Conservation (phyloP, 2,329 filamentous ascomycete species). For the Aureobasidium sp. region DNA sequence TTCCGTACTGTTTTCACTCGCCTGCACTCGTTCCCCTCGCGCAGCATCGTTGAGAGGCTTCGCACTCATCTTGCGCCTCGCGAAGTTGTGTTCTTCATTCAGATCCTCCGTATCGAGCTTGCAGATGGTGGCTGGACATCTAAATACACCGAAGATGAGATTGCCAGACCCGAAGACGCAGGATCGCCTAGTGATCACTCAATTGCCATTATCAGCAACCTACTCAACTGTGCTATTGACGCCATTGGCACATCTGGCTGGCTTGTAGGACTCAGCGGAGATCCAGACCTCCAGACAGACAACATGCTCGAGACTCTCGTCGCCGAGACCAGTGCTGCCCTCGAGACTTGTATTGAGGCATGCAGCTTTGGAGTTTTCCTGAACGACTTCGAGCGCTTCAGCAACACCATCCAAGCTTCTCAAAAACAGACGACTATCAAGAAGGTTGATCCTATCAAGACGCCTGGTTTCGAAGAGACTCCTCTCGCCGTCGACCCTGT, state of each 20-base stretch:
- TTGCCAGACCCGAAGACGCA: conserved; percentile 31
- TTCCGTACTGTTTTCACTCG: conserved; percentile 61
- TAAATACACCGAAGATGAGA: conserved; percentile 53
- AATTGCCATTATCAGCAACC: conserved; percentile 60
- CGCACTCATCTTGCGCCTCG: conserved; percentile 55
- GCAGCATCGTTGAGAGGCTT: conserved; percentile 53
- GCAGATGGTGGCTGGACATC: conserved; percentile 68
- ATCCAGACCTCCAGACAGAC: conserved; percentile 46
- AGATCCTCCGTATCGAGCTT: conserved; percentile 63
- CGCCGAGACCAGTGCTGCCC: conserved; percentile 59
- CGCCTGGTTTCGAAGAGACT: conserved; percentile 40
- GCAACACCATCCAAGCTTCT: conserved; percentile 7
- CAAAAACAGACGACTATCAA: conserved; percentile 23
- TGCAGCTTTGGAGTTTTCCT: conserved; percentile 56
- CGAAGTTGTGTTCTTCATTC: conserved; percentile 63
- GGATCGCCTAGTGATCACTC: conserved; percentile 54
- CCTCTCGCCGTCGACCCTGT: conserved; percentile 37
- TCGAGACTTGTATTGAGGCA: conserved; percentile 64
- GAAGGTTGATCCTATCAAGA: conserved; percentile 23
- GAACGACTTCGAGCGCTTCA: conserved; percentile 56
- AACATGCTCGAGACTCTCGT: conserved; percentile 58
- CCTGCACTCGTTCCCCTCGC: conserved; percentile 55
- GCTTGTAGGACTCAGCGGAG: conserved; percentile 51
- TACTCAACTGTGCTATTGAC: conserved; percentile 66
- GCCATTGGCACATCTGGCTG: conserved; percentile 67